Conservation (phyloP, 345 rosid species). For the Dovyalis caffra region DNA sequence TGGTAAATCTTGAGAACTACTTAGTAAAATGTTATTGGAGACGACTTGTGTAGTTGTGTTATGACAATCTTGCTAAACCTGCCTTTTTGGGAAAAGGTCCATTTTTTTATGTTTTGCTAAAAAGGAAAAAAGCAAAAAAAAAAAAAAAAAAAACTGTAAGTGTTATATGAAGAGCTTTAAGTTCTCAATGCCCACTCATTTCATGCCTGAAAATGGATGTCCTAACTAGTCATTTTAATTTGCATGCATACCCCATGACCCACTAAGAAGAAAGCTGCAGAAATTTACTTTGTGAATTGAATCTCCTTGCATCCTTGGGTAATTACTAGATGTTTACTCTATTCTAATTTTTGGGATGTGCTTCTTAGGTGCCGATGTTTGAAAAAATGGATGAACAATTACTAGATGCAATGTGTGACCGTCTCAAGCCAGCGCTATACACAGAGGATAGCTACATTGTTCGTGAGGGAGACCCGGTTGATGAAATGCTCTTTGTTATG, state of each 20-base stretch:
- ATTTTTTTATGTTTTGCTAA: background rate
- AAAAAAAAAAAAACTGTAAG: no score
- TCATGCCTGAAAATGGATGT: no score
- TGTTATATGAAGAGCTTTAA: background rate
- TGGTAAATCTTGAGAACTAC: background rate
- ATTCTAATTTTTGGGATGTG: background rate
- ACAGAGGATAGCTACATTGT: slow-evolving; percentile 83
- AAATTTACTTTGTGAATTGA: background rate
- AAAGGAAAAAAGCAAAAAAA: no score
- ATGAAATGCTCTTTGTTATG: slow-evolving; percentile 91
- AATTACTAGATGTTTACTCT: background rate
- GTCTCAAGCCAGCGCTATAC: slow-evolving; percentile 76
- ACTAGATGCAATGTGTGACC: slow-evolving; percentile 83
- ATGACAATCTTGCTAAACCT: background rate
- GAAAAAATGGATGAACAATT: slow-evolving; percentile 84
- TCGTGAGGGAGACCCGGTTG: slow-evolving; percentile 88
- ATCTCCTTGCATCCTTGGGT: background rate
- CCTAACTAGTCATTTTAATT: background rate
- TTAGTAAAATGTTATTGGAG: background rate
- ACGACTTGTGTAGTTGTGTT: background rate
- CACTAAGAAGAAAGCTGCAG: background rate
- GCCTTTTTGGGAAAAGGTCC: background rate
- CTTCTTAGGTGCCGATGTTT: slow-evolving; percentile 72
- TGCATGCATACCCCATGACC: background rate
- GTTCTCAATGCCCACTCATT: background rate